Conservation (phyloP, 2,329 filamentous ascomycete genomes). For the Colletotrichum noveboracense region DNA sequence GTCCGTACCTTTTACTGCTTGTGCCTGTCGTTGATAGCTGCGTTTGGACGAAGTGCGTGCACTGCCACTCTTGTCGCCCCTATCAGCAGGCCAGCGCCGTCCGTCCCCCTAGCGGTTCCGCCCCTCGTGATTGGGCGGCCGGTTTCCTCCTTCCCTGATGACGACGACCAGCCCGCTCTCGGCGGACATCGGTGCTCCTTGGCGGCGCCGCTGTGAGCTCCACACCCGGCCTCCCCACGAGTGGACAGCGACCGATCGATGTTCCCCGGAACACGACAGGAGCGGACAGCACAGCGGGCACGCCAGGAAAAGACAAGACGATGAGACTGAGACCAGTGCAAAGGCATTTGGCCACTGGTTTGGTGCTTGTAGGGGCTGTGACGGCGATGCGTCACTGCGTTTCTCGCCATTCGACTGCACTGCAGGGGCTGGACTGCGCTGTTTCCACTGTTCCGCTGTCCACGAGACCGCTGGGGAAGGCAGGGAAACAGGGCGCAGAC, state of each 20-base stretch:
- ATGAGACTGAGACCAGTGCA: neutral
- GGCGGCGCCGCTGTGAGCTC: constrained; percentile 17
- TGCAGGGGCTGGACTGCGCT: neutral
- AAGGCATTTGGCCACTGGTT: neutral
- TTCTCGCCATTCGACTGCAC: neutral
- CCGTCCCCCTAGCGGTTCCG: neutral
- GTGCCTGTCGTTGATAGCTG: neutral
- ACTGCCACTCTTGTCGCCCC: constrained; percentile 2
- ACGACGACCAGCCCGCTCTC: constrained; percentile 20
- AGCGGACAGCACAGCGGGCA: neutral
- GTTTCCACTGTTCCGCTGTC: neutral
- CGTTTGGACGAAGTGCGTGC: constrained; percentile 10
- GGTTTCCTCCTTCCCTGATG: constrained; percentile 8
- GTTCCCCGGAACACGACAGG: neutral
- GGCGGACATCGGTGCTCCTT: constrained; percentile 18
- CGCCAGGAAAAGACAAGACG: neutral
- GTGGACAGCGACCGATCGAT: neutral
- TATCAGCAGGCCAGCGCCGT: constrained; percentile 2
- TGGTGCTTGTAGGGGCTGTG: constrained; percentile 5
- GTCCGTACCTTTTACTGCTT: neutral
- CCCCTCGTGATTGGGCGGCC: constrained; percentile 2
- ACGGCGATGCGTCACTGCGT: neutral
- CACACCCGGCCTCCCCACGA: constrained; percentile 5
- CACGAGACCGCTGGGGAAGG: constrained; percentile 1
- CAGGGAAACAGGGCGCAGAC: neutral